A percentile compares a stretch with the other conserved stretches of the same genome.
These are phyloP conservation scores for Aspergillus carlsbadensis DNA, from an alignment of 495 filamentous ascomycete genomes.

Conservation along the genomic window DNA sequence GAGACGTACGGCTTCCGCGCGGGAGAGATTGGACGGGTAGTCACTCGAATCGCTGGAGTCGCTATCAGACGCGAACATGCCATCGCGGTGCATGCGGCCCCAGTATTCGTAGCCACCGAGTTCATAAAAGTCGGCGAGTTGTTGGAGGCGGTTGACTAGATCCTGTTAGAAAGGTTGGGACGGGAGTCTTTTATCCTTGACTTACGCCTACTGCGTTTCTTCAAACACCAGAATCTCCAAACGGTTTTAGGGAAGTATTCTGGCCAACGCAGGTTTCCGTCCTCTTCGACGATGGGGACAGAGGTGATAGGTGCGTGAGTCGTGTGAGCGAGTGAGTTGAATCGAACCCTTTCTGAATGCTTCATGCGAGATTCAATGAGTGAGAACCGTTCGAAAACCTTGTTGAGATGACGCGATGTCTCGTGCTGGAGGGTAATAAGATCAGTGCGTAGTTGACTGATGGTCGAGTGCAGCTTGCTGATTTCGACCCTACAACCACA, in stretches of 20 bases:
- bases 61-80: slow-evolving; percentile 31
- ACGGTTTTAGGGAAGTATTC: slow-evolving; percentile 41
- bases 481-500: slow-evolving; percentile 39
- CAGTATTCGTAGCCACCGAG: slow-evolving; percentile 42
- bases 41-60: slow-evolving; percentile 43
- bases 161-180: slow-evolving; percentile 12
- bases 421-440: slow-evolving; percentile 36
- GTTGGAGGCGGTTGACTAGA: slow-evolving; percentile 39
- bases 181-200: slow-evolving; percentile 10
- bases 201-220: slow-evolving; percentile 45
- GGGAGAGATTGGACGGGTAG: slow-evolving; percentile 28
- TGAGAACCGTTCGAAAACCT: slow-evolving; percentile 27
- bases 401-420: slow-evolving; percentile 28
- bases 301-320: slow-evolving; percentile 37
- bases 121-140: slow-evolving; percentile 44
- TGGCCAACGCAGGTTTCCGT: slow-evolving; percentile 38
- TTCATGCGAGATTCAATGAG: slow-evolving; percentile 28
- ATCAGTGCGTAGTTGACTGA: slow-evolving; percentile 40
- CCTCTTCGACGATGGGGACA: slow-evolving; percentile 35
- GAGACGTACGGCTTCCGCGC: slow-evolving; percentile 33
- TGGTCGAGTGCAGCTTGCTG: slow-evolving; percentile 36
- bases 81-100: slow-evolving; percentile 34
- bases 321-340: slow-evolving; percentile 42
- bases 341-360: slow-evolving; percentile 37
- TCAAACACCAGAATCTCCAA: slow-evolving; percentile 45